These are phyloP conservation scores for Haematococcus lacustris DNA, from an alignment of 139 green algal genomes.

Conservation along the genomic window DNA sequence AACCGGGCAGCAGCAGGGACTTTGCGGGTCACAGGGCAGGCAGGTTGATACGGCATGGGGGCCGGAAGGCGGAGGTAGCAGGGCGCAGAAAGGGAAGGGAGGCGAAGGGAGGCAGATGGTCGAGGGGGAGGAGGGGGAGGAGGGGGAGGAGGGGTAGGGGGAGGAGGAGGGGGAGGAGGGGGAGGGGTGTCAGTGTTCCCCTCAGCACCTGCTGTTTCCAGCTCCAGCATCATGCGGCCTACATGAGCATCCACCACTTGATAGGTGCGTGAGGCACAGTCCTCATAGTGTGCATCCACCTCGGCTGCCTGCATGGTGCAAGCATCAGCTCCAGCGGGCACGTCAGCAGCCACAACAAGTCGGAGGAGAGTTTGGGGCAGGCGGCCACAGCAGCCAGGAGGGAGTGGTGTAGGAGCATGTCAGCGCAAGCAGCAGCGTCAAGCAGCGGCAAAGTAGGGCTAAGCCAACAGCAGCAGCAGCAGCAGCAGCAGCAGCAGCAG, in stretches of 20 bases:
- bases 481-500: neutral
- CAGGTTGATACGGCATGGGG: neutral
- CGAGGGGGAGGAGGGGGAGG: too few relatives aligned
- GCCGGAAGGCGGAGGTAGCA: neutral
- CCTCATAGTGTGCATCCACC: constrained; percentile 11
- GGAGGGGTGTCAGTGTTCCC: too few relatives aligned
- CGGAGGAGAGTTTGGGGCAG: neutral
- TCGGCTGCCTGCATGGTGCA: constrained; percentile 2
- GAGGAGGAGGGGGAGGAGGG: too few relatives aligned
- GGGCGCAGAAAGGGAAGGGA: too few relatives aligned
- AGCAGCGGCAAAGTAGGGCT: neutral
- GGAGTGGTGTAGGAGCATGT: too few relatives aligned
- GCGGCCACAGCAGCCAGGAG: too few relatives aligned
- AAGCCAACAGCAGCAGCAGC: neutral
- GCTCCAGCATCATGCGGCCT: constrained; percentile 56
- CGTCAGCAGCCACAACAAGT: neutral
- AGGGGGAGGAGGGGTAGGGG: too few relatives aligned
- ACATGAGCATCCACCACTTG: constrained; percentile 29
- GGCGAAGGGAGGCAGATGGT: too few relatives aligned
- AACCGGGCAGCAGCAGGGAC: neutral
- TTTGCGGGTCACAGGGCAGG: neutral
- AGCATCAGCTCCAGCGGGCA: neutral
- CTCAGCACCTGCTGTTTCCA: constrained; percentile 39
- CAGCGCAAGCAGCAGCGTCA: neutral
- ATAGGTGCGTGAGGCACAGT: constrained; percentile 12